Evolutionary conservation across 306 rosid species (phyloP), one percentile per base, ranked within the genome.

Genomic region (Hylodesmum podocarpum): DNA sequence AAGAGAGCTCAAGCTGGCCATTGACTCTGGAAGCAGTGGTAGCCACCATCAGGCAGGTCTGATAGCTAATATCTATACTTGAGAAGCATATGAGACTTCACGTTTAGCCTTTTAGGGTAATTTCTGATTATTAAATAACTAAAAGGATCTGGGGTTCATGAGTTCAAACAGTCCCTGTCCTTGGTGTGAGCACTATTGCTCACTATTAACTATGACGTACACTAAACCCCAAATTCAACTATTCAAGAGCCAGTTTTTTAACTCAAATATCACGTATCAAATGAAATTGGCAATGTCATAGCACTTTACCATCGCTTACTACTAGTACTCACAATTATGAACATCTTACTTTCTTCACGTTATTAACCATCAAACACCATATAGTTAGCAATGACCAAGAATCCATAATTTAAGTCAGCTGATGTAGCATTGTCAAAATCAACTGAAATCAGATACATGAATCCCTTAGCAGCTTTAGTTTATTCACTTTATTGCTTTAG

Each of bases 341-440:
- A 68, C 5, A 53, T 36, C 66, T n/a, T n/a, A n/a, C n/a, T 63
- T 75, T 75, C 75, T 61, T 43, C 72, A 18, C 15, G 31, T 43
- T 34, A 33, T 10, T 44, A 59, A 21, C 54, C 53, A 41, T 76
- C 46, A 55, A 74, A 62, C 29, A 66, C 46, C n/a, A 19, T 29
- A 39, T 15, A 41, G 40, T 53, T 66, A 54, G 39, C 40, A 55
- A 43, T 31, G 33, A 69, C 22, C 70, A 40, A 24, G 21, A 11
- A 70, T 27, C 27, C 66, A 63, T 54, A 63, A 41, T 15, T 16
- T 41, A 14, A 18, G 31, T 47, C 13, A 25, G 65, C 47, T 46
- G 59, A 71, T 64, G 46, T 18, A 41, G 34, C 37, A 78, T 74
- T 14, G 58, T 27, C 29, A 78, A 55, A 64, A 47, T 66, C 57